Percentiles rank a stretch among this genome's conserved stretches.
phyloP scores from a whole-genome alignment of 2,329 filamentous ascomycete species.

The Atkinsonella hypoxylon region DNA sequence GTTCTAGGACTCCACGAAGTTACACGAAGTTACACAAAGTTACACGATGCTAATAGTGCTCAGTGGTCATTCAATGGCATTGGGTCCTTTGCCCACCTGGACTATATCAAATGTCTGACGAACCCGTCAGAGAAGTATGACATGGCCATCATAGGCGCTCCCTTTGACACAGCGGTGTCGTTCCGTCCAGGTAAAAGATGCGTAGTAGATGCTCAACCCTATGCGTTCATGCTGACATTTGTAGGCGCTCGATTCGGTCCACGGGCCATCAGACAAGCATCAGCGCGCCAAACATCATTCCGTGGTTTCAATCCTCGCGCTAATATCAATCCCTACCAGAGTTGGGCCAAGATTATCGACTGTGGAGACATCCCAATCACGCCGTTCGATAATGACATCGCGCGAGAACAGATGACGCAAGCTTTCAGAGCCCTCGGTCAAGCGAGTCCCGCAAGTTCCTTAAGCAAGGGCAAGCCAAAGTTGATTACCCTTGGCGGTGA shows the following conservation, averaged over 20 bases:
- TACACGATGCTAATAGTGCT: background rate
- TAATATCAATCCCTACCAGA: constrained; percentile 70
- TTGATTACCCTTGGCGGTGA: constrained; percentile 63
- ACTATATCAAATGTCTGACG: constrained; percentile 57
- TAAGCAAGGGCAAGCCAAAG: constrained; percentile 30
- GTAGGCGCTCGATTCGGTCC: constrained; percentile 70
- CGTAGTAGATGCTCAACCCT: too few species aligned
- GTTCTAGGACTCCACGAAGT: too few species aligned
- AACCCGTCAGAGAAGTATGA: constrained; percentile 52
- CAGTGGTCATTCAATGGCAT: constrained; percentile 54
- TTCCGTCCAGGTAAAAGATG: constrained; percentile 47
- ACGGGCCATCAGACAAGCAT: constrained; percentile 74
- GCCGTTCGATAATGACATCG: constrained; percentile 75
- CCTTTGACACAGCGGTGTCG: constrained; percentile 62
- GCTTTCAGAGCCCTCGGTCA: constrained; percentile 59
- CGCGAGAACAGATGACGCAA: constrained; percentile 71
- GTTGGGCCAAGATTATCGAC: constrained; percentile 72
- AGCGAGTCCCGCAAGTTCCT: constrained; percentile 24
- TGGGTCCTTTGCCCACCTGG: constrained; percentile 60
- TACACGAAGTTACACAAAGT: too few species aligned
- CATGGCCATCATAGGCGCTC: constrained; percentile 60
- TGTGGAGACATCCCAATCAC: constrained; percentile 85
- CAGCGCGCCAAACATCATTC: constrained; percentile 66
- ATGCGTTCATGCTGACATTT: background rate
- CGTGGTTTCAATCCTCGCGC: constrained; percentile 72